phyloP scores from a whole-genome alignment of 768 basidiomycete species.

The Termitomyces bulborhizus region DNA sequence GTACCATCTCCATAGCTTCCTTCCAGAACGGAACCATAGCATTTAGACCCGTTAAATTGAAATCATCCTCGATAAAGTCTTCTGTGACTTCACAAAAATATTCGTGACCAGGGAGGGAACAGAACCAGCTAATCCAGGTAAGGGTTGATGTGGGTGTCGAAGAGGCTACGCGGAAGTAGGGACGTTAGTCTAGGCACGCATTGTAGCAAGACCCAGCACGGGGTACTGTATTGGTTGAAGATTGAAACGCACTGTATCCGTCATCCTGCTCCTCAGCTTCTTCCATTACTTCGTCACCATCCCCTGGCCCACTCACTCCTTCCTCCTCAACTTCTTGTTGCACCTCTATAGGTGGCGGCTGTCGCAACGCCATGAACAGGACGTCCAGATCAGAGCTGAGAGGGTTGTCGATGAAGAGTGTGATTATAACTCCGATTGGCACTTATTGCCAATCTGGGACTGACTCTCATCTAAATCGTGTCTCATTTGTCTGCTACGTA shows the following conservation, averaged over 20 bases:
- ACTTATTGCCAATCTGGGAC: slow-evolving; percentile 9
- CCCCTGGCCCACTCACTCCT: slow-evolving; percentile 46
- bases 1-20: slow-evolving; percentile 99
- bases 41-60: slow-evolving; percentile 96
- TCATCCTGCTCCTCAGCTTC: slow-evolving; percentile 70
- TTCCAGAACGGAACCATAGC: slow-evolving; percentile 99
- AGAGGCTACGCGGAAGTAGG: slow-evolving; percentile 48
- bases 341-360: slow-evolving; percentile 32
- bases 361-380: slow-evolving; percentile 31
- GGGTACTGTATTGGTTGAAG: slow-evolving; percentile 10
- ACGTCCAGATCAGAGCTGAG: slow-evolving; percentile 7
- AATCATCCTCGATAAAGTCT: slow-evolving; percentile 99
- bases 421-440: slow-evolving; percentile 31
- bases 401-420: slow-evolving; percentile 17
- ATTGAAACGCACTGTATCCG: slow-evolving; percentile 68
- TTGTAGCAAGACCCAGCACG: neutral
- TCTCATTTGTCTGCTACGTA: neutral
- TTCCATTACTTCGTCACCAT: slow-evolving; percentile 79
- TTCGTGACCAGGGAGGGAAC: slow-evolving; percentile 90
- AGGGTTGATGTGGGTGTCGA: slow-evolving; percentile 88
- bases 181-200: slow-evolving; percentile 16
- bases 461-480: neutral
- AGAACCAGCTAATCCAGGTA: slow-evolving; percentile 97
- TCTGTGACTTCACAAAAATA: slow-evolving; percentile 98
- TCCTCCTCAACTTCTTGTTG: slow-evolving; percentile 63